Evolutionary conservation across 2,329 filamentous ascomycete species (phyloP).

Genomic region (Scytalidium lignicola): DNA sequence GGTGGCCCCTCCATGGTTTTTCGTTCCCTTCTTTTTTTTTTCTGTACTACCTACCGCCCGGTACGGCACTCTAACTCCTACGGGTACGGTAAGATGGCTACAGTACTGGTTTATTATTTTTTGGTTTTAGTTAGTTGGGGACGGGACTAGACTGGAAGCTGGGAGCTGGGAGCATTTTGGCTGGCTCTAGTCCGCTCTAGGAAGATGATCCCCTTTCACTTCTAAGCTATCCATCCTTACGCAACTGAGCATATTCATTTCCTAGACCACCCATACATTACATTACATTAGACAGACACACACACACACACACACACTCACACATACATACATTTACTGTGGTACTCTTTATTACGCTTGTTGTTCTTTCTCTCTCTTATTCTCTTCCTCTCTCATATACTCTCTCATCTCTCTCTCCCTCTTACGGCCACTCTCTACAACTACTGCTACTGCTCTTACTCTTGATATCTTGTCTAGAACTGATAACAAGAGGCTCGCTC

Average conservation of each 20-base stretch:
- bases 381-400: slow-evolving; percentile 2
- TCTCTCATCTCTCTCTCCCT: background rate
- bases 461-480: background rate
- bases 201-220: slow-evolving; percentile 21
- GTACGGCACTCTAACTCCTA: too few species aligned
- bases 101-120: too few species aligned
- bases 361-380: slow-evolving; percentile 7
- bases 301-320: too few species aligned
- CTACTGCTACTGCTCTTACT: slow-evolving; percentile 4
- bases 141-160: background rate
- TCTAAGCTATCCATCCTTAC: slow-evolving; percentile 14
- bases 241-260: slow-evolving; percentile 1
- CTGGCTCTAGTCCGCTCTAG: slow-evolving; percentile 21
- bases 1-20: slow-evolving; percentile 21
- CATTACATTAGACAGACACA: slow-evolving; percentile 5
- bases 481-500: slow-evolving; percentile 9
- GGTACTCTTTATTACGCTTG: slow-evolving; percentile 13
- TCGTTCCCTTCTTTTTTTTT: slow-evolving; percentile 14
- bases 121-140: too few species aligned
- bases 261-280: too few species aligned
- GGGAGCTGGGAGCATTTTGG: too few species aligned
- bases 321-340: slow-evolving; percentile 10
- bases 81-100: too few species aligned
- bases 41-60: too few species aligned
- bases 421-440: slow-evolving; percentile 5